Conservation (phyloP, 2,329 filamentous ascomycete species). For the Balansia obtecta region DNA sequence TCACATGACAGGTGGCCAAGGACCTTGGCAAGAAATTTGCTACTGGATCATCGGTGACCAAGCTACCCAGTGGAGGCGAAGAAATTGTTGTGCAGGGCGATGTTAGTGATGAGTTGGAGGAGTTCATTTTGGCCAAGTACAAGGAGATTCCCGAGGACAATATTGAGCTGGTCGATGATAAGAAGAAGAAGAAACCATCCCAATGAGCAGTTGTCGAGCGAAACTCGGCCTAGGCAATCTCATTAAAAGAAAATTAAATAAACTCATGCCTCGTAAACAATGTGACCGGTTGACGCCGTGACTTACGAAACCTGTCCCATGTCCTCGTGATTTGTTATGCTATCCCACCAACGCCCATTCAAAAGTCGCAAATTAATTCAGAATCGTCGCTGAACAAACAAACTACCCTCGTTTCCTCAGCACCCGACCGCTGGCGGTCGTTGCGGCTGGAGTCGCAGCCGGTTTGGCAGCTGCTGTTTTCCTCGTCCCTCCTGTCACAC, state of each 20-base stretch:
- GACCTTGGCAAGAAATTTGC: conserved; percentile 98
- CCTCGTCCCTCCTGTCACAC: conserved; percentile 35
- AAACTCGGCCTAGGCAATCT: conserved; percentile 1
- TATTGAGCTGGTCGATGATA: conserved; percentile 88
- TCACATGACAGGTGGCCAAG: conserved; percentile 53
- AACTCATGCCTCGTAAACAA: not conserved
- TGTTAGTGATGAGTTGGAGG: conserved; percentile 85
- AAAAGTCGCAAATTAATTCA: not conserved
- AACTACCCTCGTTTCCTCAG: conserved; percentile 38
- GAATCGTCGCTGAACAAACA: not conserved
- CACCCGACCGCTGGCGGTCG: conserved; percentile 37
- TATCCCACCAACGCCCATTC: not conserved
- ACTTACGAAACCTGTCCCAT: not conserved
- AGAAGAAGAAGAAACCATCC: conserved; percentile 60
- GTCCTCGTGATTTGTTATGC: not conserved
- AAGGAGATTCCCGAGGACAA: conserved; percentile 88
- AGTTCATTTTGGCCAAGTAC: conserved; percentile 83
- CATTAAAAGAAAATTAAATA: not conserved
- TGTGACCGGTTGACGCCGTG: conserved; percentile 1
- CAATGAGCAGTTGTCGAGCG: not conserved
- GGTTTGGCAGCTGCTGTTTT: conserved; percentile 31
- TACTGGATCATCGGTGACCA: conserved; percentile 85
- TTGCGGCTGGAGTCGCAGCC: conserved; percentile 25
- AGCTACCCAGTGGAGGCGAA: conserved; percentile 72
- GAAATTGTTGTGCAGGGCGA: conserved; percentile 98